These are phyloP conservation scores for Perkinsela sp. DNA, from an alignment of 208 protist species.

Conservation along the genomic window DNA sequence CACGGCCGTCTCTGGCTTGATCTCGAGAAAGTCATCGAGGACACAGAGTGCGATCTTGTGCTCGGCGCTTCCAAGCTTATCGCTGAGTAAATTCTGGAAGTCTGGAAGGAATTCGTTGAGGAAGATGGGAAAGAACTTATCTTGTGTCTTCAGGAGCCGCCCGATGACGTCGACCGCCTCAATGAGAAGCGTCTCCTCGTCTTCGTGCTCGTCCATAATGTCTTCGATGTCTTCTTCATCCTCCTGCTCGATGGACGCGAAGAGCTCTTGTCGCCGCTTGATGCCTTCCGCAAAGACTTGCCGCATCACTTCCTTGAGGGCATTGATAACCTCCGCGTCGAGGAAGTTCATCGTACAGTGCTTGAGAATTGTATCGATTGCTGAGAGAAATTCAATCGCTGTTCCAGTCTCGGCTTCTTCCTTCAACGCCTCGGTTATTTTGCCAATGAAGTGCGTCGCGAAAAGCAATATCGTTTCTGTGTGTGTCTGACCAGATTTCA, in stretches of 20 bases:
- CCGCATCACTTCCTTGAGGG: conserved; percentile 31
- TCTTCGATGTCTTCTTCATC: conserved; percentile 53
- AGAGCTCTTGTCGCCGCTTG: conserved; percentile 14
- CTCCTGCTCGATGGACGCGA: conserved; percentile 17
- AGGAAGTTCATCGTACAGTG: conserved; percentile 14
- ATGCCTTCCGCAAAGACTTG: conserved; percentile 16
- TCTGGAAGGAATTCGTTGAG: conserved; percentile 20
- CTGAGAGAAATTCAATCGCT: conserved; percentile 21
- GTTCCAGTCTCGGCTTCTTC: conserved; percentile 24
- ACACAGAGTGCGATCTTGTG: conserved; percentile 17
- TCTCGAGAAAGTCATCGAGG: conserved; percentile 39
- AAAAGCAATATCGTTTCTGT: conserved; percentile 14
- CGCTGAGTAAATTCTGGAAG: conserved; percentile 16
- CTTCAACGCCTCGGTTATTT: conserved; percentile 19
- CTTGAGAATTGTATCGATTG: conserved; percentile 23
- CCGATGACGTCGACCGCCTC: conserved; percentile 22
- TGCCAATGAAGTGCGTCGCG: conserved; percentile 11
- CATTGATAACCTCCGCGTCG: conserved; percentile 11
- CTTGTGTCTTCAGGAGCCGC: conserved; percentile 20
- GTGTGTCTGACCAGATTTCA: background rate
- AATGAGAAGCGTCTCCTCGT: conserved; percentile 21
- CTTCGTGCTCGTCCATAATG: conserved; percentile 28
- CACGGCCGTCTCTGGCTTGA: conserved; percentile 9
- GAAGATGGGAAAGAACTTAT: conserved; percentile 29
- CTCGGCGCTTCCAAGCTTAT: conserved; percentile 24